Evolutionary conservation across 106 monocot genomes (phyloP).

Genomic region (Apostasia shenzhenica): DNA sequence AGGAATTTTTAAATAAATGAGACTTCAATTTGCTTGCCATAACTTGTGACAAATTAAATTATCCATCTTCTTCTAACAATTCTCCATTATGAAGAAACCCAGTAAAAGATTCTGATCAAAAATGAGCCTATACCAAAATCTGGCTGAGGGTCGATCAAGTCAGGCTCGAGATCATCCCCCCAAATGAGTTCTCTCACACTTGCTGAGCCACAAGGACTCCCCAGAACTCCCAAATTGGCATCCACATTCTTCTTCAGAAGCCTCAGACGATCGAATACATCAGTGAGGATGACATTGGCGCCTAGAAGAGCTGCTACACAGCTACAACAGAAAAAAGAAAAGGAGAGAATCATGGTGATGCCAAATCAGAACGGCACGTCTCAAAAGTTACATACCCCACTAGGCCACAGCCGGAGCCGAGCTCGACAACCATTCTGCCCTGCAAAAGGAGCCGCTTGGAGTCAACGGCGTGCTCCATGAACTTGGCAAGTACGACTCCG

Average conservation of each 20-base stretch:
- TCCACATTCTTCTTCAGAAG: slow-evolving; percentile 78
- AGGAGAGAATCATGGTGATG: not conserved
- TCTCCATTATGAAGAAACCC: too few relatives aligned
- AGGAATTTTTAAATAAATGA: too few relatives aligned
- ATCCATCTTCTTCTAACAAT: too few relatives aligned
- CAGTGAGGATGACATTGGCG: slow-evolving; percentile 80
- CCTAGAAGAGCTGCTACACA: slow-evolving; percentile 74
- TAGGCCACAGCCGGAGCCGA: slow-evolving; percentile 85
- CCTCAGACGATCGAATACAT: slow-evolving; percentile 76
- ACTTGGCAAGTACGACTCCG: slow-evolving; percentile 84
- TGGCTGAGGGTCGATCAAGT: slow-evolving; percentile 38
- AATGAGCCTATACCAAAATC: slow-evolving; percentile 36
- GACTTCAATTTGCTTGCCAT: too few relatives aligned
- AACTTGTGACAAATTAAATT: too few relatives aligned
- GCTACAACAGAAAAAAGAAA: slow-evolving; percentile 22
- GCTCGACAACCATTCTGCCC: slow-evolving; percentile 63
- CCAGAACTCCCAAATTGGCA: slow-evolving; percentile 30
- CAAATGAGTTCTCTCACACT: slow-evolving; percentile 74
- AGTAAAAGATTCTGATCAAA: too few relatives aligned
- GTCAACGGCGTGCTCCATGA: slow-evolving; percentile 89
- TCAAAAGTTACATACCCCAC: slow-evolving; percentile 43
- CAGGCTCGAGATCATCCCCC: slow-evolving; percentile 67
- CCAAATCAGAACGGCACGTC: slow-evolving; percentile 1
- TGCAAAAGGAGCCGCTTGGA: slow-evolving; percentile 30
- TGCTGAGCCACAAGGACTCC: slow-evolving; percentile 40